Base-by-base conservation (phyloP, 345 rosid species). In the Hibiscus tridactylites region DNA sequence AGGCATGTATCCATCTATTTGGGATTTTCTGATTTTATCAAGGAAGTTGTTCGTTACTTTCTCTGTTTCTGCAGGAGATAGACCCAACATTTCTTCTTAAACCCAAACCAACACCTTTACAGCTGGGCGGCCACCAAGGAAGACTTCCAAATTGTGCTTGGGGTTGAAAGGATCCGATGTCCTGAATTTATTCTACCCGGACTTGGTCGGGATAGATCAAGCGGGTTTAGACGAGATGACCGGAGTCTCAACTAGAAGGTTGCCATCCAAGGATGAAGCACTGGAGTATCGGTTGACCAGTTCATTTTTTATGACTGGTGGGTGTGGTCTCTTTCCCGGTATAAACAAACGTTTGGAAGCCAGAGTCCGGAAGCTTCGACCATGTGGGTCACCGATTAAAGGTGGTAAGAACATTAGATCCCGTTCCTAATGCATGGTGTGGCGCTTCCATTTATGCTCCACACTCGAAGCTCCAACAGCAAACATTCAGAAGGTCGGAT, bases 381-480 rank as follows among this genome's bases (percentile, higher is more conserved):
- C 98, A 3, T 84, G 87, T 44, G 97, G 97, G 24, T 65, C 91
- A 0, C 86, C 85, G 33, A 94, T 94, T 61, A 77, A 39, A 76
- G 49, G 87, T 91, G 13, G 83, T 85, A 66, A 78, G 83, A 81
- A 96, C 96, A 64, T 74, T 83, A 61, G 88, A 94, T 77, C 97
- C 97, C 0, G 84, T 90, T 67, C 91, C 87, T 31, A 97, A 95
- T 71, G 99, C 97, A 0, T 95, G 99, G 99, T 91, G 96, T 6
- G 99, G 99, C 17, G 97, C 99, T 17, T 81, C 97, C 72, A 58
- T 68, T 0, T 88, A 84, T 75, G 97, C 99, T 53, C 71, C 96
- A 64, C 69, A 80, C 21, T 24, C 75, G 71, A 83, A 76, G 49
- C 92, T 91, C 78, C 83, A 84, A 3, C 57, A 77, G 50, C 96